Conservation (phyloP, 1,139 yeast genomes). For the Yamadazyma triangularis region DNA sequence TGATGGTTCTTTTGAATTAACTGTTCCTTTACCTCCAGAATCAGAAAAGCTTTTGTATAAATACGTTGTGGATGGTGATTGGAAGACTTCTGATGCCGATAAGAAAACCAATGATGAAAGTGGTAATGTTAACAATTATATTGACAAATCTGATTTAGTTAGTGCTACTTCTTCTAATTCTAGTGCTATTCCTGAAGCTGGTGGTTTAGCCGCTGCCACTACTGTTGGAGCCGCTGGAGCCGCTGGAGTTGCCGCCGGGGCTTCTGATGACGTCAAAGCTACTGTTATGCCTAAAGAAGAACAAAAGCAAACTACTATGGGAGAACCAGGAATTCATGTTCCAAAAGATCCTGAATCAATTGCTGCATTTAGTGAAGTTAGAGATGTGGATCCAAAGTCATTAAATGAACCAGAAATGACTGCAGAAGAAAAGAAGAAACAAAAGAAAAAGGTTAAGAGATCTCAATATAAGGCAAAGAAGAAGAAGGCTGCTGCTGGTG, state of each 20-base stretch:
- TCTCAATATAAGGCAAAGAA: conserved; percentile 43
- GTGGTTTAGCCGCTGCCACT: conserved; percentile 29
- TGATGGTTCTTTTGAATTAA: conserved; percentile 56
- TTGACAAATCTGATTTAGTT: conserved; percentile 39
- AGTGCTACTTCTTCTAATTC: conserved; percentile 22
- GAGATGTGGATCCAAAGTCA: conserved; percentile 42
- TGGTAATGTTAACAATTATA: conserved; percentile 61
- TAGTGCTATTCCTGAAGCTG: conserved; percentile 57
- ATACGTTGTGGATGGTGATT: conserved; percentile 71
- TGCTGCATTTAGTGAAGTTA: conserved; percentile 33
- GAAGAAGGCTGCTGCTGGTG: conserved; percentile 41
- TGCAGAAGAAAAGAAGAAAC: conserved; percentile 42
- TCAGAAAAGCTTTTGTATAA: conserved; percentile 52
- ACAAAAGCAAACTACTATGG: conserved; percentile 43
- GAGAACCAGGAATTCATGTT: conserved; percentile 55
- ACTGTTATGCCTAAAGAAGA: conserved; percentile 57
- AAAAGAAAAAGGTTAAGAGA: conserved; percentile 47
- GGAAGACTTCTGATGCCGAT: conserved; percentile 50
- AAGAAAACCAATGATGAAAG: conserved; percentile 41
- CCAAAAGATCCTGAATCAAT: conserved; percentile 37
- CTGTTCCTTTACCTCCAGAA: conserved; percentile 47
- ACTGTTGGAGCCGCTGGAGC: too few relatives aligned
- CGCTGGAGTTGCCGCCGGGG: too few relatives aligned
- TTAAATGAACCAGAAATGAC: conserved; percentile 35
- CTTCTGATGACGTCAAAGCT: conserved; percentile 27